phyloP scores from a whole-genome alignment of 1,284 basidiomycete genomes.

The Irpex rosettiformis region DNA sequence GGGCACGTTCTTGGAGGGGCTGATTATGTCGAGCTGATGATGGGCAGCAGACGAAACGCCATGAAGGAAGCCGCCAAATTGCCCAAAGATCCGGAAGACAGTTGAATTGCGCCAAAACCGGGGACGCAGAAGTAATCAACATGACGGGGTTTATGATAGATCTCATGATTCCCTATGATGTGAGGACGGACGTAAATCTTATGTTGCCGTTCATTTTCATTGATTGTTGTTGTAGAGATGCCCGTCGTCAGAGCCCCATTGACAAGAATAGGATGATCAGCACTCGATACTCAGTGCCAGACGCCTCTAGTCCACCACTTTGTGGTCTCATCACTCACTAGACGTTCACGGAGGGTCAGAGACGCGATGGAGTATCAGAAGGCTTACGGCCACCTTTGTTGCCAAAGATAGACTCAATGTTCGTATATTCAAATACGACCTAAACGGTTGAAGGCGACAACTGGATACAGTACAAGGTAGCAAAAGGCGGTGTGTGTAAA shows the following conservation, averaged over 20 bases:
- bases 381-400: not conserved
- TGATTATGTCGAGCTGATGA: constrained; percentile 69
- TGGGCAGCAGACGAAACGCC: constrained; percentile 65
- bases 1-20: constrained; percentile 64
- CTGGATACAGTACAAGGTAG: not conserved
- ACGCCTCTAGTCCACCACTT: not conserved
- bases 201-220: not conserved
- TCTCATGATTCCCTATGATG: not conserved
- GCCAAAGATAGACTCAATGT: not conserved
- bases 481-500: not conserved
- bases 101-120: not conserved
- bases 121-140: not conserved
- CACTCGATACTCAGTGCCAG: not conserved
- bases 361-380: not conserved
- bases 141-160: not conserved
- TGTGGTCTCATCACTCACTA: not conserved
- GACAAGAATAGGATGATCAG: not conserved
- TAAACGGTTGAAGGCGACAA: not conserved
- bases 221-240: not conserved
- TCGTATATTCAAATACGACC: not conserved
- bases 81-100: constrained; percentile 26
- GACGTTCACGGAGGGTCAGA: not conserved
- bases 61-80: constrained; percentile 62
- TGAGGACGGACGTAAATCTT: not conserved
- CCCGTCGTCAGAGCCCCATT: not conserved